These are phyloP conservation scores for Saturnispora ahearnii DNA, from an alignment of 805 yeast genomes.

Conservation along the genomic window DNA sequence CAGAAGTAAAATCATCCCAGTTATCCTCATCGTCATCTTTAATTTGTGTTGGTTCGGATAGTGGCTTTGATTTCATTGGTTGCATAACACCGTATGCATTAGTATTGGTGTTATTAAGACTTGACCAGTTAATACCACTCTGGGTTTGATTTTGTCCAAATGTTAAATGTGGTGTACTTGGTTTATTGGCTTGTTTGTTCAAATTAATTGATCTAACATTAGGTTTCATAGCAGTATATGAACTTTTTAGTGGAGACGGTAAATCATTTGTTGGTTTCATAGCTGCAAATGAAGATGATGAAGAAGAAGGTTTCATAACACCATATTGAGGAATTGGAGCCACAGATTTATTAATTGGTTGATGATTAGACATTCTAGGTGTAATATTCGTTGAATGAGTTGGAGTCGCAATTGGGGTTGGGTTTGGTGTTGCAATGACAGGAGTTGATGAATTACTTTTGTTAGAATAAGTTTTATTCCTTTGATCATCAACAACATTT, in stretches of 20 bases:
- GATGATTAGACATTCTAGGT: background rate
- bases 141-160: conserved; percentile 6
- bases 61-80: conserved; percentile 8
- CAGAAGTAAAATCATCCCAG: conserved; percentile 12
- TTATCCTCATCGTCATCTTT: conserved; percentile 8
- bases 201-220: background rate
- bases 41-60: background rate
- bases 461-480: background rate
- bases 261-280: background rate
- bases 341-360: background rate
- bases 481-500: background rate
- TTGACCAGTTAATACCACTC: conserved; percentile 10
- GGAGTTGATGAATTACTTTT: background rate
- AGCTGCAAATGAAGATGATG: background rate
- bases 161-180: background rate
- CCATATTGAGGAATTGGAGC: background rate
- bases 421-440: background rate
- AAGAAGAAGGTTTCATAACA: conserved; percentile 2
- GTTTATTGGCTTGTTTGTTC: background rate
- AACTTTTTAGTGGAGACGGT: background rate
- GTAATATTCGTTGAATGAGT: background rate
- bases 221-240: background rate
- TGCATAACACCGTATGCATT: conserved; percentile 7
- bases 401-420: background rate
- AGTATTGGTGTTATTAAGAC: background rate